Conservation (phyloP, 2,329 filamentous ascomycete genomes). For the Scedosporium dehoogii region DNA sequence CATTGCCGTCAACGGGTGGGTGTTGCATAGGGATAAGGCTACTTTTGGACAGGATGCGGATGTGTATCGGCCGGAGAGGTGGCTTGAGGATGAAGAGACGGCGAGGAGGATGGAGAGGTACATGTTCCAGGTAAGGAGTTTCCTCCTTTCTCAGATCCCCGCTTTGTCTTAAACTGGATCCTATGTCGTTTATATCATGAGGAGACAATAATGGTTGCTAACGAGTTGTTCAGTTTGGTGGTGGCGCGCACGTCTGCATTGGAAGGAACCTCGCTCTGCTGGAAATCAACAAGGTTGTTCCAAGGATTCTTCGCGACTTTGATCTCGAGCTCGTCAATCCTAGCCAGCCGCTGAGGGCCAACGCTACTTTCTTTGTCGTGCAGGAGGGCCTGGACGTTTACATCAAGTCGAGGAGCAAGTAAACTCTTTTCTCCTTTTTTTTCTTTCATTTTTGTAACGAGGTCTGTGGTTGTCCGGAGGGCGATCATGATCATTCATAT, state of each 20-base stretch:
- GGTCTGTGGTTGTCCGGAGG: neutral
- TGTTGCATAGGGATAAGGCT: constrained; percentile 35
- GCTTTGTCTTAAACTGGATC: no score
- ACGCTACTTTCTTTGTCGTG: constrained; percentile 50
- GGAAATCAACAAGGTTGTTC: constrained; percentile 50
- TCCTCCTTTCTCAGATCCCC: neutral
- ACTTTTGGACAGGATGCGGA: constrained; percentile 43
- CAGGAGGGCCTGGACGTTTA: constrained; percentile 46
- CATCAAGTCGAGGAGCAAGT: constrained; percentile 17
- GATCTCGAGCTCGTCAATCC: constrained; percentile 42
- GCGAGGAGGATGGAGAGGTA: constrained; percentile 39
- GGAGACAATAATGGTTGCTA: constrained; percentile 6
- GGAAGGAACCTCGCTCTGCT: constrained; percentile 43
- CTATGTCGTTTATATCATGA: neutral
- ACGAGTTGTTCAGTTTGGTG: constrained; percentile 33
- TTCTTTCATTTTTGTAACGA: no score
- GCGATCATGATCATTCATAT: neutral
- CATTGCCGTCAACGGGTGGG: constrained; percentile 45
- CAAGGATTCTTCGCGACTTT: constrained; percentile 43
- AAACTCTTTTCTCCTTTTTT: no score
- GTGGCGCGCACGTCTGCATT: constrained; percentile 44
- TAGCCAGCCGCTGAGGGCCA: constrained; percentile 36
- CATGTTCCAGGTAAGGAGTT: constrained; percentile 40
- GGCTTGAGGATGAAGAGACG: constrained; percentile 36
- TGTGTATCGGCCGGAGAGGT: constrained; percentile 42